Evolutionary conservation across 768 basidiomycete genomes (phyloP), one percentile per base, ranked within the genome.

Genomic region (Naganishia onofrii): DNA sequence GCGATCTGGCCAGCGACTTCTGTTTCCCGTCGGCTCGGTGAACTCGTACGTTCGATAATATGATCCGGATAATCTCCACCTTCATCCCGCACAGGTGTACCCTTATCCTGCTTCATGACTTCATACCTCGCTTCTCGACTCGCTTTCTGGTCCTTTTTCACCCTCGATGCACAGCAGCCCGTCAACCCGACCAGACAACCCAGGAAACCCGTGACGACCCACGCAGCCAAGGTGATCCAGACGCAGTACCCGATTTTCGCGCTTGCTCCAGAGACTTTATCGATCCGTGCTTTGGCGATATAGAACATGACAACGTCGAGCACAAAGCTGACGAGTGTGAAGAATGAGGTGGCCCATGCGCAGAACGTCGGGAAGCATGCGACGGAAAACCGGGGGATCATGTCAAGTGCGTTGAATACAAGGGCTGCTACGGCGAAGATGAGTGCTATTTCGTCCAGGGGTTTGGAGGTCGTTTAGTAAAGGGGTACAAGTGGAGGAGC

Each of bases 291-390:
- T 77, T 89, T 93, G 69, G 91, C 91, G 68, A 95, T 82, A 84
- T 91, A 92, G 83, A 97, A 98, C 69, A 96, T 83, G 74, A 86
- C 90, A 69, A 97, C 82, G 80, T 99, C 96, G 81, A 97, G 93
- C 36, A 95, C 87, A 81, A 97, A 94, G 5, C 94, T 93, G 53
- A 91, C 76, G 70, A 98, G 84, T 63, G 92, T 85, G 70, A 95
- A 82, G 0, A 85, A 81, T 0, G 92, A 91, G 15, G 89, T 92
- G 71, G 93, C 87, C 7, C 91, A 75, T 19, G 81, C 78, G 68
- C 80, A 73, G 58, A 79, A 81, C 29, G 78, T 77, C 28, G 81
- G 77, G 66, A 82, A 75, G 51, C 78, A 76, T 19, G 79, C 76
- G 6, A 76, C 88, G 3, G 91, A 89, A 70, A 95, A 82, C 74